Base-by-base conservation (phyloP, 441 rosid species). In the Croton setiger region DNA sequence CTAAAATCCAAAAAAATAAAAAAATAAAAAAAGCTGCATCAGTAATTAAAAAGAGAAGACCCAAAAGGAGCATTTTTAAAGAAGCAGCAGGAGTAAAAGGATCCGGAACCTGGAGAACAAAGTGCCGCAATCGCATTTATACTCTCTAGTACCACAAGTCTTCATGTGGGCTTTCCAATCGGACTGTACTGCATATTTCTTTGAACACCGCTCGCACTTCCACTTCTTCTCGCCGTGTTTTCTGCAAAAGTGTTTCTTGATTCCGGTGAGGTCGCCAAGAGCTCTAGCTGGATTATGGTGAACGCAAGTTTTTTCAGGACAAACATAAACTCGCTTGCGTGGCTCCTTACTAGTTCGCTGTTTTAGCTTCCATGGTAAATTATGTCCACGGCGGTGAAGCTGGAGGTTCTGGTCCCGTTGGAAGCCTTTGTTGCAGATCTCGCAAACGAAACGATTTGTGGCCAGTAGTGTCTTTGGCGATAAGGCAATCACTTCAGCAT, bases 111-210 rank as follows among this genome's bases (percentile, higher is more conserved):
- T 85, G 14, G 91, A 88, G 76, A 88, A 88, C 71, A 88, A 59
- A 52, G 88, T 83, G 62, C 94, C 91, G 54, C 94, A 88, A 60
- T 86, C 94, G 68, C 94, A 88, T 76, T 76, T 83, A 60, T 85
- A 88, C 84, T 88, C 94, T 63, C 79, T 74, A 61, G 90, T 84
- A 56, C 94, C 91, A 56, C 91, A 88, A 68, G 85, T 84, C 72
- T 87, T 88, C 89, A 88, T 80, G 75, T 88, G 94, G n/a, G 94
- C 91, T 51, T 86, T 88, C 87, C 89, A 86, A 72, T 88, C 94
- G 36, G 94, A 88, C 74, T 80, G 87, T 6, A 88, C 94, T 1
- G 94, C 94, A 73, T 88, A 88, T 71, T 82, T 88, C 79, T 88
- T 88, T 3, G 88, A 79, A 78, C 94, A 86, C 55, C 88, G 75